These are phyloP conservation scores for Rubia occidens DNA, from an alignment of 305 asterid species.

Conservation along the genomic window DNA sequence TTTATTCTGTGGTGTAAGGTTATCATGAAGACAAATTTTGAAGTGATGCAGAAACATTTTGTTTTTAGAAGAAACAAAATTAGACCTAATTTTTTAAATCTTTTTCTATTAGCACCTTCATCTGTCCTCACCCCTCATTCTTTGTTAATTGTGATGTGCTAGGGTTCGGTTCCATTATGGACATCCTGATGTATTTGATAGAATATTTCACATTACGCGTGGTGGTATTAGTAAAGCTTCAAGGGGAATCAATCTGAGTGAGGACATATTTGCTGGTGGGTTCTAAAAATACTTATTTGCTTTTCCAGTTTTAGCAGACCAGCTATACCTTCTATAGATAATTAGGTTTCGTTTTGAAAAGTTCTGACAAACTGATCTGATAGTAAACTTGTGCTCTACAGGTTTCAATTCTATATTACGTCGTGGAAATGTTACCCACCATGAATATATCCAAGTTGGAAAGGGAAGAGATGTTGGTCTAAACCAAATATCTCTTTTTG, in stretches of 20 bases:
- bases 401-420: constrained; percentile 92
- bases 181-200: constrained; percentile 91
- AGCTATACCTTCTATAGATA: constrained; percentile 8
- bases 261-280: constrained; percentile 95
- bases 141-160: constrained; percentile 34
- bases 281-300: constrained; percentile 12
- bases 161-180: constrained; percentile 99
- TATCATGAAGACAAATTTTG: neutral
- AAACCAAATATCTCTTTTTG: constrained; percentile 95
- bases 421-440: constrained; percentile 94
- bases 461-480: constrained; percentile 98
- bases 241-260: constrained; percentile 78
- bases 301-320: neutral
- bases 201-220: constrained; percentile 85
- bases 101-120: neutral
- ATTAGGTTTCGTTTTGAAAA: neutral
- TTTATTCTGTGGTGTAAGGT: neutral
- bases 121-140: constrained; percentile 9
- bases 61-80: neutral
- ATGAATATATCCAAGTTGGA: constrained; percentile 95
- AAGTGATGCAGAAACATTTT: neutral
- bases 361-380: neutral
- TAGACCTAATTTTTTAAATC: neutral
- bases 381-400: constrained; percentile 15
- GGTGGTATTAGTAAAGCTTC: constrained; percentile 96